Conservation (phyloP, 345 rosid genomes). For the Rhodamnia argentea region DNA sequence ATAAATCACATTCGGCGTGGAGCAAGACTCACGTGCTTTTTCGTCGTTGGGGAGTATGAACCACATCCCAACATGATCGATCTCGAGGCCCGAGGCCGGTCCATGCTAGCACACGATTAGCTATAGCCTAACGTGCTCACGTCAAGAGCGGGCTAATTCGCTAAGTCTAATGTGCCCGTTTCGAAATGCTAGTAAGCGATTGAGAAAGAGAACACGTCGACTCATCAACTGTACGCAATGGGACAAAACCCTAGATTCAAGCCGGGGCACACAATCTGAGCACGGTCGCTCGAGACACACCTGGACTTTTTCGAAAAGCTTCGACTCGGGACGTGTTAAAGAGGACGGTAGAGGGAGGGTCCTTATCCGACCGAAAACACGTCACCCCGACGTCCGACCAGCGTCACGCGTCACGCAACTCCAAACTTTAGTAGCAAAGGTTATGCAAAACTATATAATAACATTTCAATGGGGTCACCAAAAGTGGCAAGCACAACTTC, state of each 20-base stretch:
- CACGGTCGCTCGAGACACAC: neutral
- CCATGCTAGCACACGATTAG: neutral
- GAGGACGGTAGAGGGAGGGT: neutral
- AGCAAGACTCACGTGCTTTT: no score
- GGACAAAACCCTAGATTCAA: neutral
- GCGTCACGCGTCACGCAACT: neutral
- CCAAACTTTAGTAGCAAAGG: neutral
- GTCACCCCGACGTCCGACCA: neutral
- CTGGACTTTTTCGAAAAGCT: neutral
- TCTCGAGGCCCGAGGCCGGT: neutral
- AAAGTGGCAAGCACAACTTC: neutral
- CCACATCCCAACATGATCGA: neutral
- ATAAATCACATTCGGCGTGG: no score
- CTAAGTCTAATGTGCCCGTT: neutral
- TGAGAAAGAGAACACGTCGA: neutral
- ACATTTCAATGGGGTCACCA: neutral
- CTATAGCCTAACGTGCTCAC: neutral
- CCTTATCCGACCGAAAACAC: neutral
- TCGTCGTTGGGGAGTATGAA: no score
- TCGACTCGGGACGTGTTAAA: neutral
- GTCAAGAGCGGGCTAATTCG: neutral
- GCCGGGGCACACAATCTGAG: neutral
- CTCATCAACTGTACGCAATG: neutral
- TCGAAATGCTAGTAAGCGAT: neutral
- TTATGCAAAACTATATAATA: neutral